Evolutionary conservation across 352 stramenopile genomes (phyloP).

Genomic region (Pythium sukuiense): DNA sequence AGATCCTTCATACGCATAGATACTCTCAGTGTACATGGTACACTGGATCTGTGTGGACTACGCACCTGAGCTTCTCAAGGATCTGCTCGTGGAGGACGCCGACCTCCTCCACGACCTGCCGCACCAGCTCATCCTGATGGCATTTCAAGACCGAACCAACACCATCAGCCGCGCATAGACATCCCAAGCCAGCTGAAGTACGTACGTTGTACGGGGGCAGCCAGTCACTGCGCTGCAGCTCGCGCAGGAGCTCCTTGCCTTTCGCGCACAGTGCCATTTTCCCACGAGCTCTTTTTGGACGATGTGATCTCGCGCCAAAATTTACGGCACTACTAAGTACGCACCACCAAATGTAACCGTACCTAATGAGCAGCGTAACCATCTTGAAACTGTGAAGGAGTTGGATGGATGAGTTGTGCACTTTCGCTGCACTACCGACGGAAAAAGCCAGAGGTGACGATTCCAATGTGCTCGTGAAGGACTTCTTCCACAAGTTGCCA

Average conservation of each 20-base stretch:
- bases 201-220: conserved; percentile 90
- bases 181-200: conserved; percentile 5
- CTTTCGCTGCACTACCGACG: neutral
- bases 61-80: conserved; percentile 66
- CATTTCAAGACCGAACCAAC: neutral
- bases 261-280: conserved; percentile 75
- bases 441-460: neutral
- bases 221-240: conserved; percentile 92
- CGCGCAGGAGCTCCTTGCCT: conserved; percentile 83
- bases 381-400: neutral
- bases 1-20: too few relatives aligned
- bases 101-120: conserved; percentile 80
- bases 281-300: neutral
- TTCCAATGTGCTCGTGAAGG: neutral
- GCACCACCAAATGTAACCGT: neutral
- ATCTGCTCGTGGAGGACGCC: conserved; percentile 69
- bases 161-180: neutral
- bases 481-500: neutral
- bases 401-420: neutral
- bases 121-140: conserved; percentile 74
- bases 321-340: conserved; percentile 7
- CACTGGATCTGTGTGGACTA: neutral
- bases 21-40: too few relatives aligned
- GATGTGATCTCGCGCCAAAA: conserved; percentile 26
- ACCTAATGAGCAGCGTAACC: neutral